phyloP scores from a whole-genome alignment of 352 stramenopile species.

The Phytophthora vignae region DNA sequence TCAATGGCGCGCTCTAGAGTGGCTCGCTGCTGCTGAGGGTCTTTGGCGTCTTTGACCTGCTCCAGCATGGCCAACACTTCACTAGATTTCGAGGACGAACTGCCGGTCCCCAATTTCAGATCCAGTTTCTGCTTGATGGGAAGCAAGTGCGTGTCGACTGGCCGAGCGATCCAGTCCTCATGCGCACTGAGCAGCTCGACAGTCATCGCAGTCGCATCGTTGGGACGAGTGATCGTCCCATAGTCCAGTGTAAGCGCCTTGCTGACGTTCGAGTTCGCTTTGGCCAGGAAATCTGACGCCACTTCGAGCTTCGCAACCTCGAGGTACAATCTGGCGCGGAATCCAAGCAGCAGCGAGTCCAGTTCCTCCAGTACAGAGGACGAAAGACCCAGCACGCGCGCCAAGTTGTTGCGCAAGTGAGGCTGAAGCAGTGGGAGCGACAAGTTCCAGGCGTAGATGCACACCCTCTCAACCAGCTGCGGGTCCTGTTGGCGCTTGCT shows the following conservation, averaged over 20 bases:
- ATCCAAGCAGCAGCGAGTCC: slow-evolving; percentile 78
- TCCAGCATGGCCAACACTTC: slow-evolving; percentile 71
- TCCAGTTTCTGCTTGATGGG: slow-evolving; percentile 70
- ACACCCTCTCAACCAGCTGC: slow-evolving; percentile 82
- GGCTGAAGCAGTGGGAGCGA: slow-evolving; percentile 81
- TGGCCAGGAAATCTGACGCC: slow-evolving; percentile 84
- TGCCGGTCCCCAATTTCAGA: slow-evolving; percentile 67
- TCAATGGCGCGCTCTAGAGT: slow-evolving; percentile 37
- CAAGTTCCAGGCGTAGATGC: slow-evolving; percentile 86
- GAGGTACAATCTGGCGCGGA: slow-evolving; percentile 84
- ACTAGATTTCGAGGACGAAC: slow-evolving; percentile 46
- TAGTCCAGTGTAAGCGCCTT: slow-evolving; percentile 80
- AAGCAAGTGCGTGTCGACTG: slow-evolving; percentile 75
- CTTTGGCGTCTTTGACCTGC: slow-evolving; percentile 75
- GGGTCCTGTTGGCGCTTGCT: slow-evolving; percentile 80
- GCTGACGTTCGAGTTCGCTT: slow-evolving; percentile 68
- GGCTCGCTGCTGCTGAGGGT: slow-evolving; percentile 39
- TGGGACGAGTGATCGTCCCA: slow-evolving; percentile 24
- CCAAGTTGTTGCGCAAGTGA: slow-evolving; percentile 70
- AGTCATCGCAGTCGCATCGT: slow-evolving; percentile 27
- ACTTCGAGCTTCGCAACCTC: slow-evolving; percentile 91
- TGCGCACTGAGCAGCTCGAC: slow-evolving; percentile 30
- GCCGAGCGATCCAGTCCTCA: slow-evolving; percentile 33
- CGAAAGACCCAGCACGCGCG: slow-evolving; percentile 74
- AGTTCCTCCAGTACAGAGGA: slow-evolving; percentile 75